Evolutionary conservation across 163 green algal genomes (phyloP), one percentile per base, ranked within the genome.

Genomic region (Scenedesmus sp.): DNA sequence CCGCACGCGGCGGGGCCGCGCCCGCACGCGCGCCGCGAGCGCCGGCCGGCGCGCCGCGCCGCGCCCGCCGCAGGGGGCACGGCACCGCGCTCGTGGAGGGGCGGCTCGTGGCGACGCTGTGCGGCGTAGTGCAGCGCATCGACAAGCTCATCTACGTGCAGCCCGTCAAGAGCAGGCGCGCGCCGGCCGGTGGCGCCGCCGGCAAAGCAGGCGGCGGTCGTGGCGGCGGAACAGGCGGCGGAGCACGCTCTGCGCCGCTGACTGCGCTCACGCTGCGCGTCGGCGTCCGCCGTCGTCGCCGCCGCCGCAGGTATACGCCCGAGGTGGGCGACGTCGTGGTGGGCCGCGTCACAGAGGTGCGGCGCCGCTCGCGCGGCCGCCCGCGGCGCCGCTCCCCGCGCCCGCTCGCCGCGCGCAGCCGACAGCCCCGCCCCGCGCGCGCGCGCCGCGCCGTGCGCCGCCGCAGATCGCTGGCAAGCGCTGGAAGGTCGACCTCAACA

Each of bases 241-340:
- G n/a, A n/a, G n/a, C n/a, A n/a, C n/a, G n/a, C n/a, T n/a, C n/a
- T n/a, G n/a, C n/a, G n/a, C n/a, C n/a, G n/a, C n/a, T n/a, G n/a
- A n/a, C n/a, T n/a, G n/a, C n/a, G n/a, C n/a, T n/a, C n/a, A n/a
- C n/a, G n/a, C 47, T 56, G 47, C 17, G 15, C 17, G 15, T 56
- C n/a, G n/a, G n/a, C n/a, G n/a, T n/a, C n/a, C n/a, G n/a, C n/a
- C n/a, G n/a, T n/a, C n/a, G n/a, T n/a, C n/a, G n/a, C n/a, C n/a
- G n/a, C n/a, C n/a, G n/a, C n/a, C n/a, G n/a, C 70, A 89, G 93
- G n/a, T 97, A 97, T 71, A 76, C 75, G 22, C 87, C 93, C 15
- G 89, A 96, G 77, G 80, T 94, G 50, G 94, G 94, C 14, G 94
- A 98, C 72, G 92, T 98, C 6, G 92, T 98, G 17, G 86, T 98